Conservation (phyloP, 2,329 filamentous ascomycete species). For the Trichoderma afroharzianum region DNA sequence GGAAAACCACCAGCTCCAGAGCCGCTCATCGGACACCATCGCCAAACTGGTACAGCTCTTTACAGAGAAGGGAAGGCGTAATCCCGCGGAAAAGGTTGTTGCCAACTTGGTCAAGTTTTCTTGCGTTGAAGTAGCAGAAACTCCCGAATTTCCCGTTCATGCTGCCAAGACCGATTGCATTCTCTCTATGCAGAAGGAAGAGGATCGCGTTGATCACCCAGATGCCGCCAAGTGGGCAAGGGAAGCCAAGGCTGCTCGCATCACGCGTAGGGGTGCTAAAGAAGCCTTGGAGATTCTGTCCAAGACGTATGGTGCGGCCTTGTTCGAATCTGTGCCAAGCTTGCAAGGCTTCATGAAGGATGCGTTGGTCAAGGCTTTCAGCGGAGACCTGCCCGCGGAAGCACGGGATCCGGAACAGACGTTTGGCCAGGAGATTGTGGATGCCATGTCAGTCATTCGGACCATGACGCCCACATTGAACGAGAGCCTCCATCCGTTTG, state of each 20-base stretch:
- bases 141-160: slow-evolving; percentile 88
- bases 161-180: slow-evolving; percentile 74
- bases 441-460: slow-evolving; percentile 87
- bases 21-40: slow-evolving; percentile 79
- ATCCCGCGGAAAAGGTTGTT: slow-evolving; percentile 92
- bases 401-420: slow-evolving; percentile 70
- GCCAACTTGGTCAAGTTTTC: slow-evolving; percentile 96
- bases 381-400: slow-evolving; percentile 65
- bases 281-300: slow-evolving; percentile 88
- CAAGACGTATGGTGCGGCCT: slow-evolving; percentile 67
- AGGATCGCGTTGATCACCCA: slow-evolving; percentile 87
- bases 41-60: slow-evolving; percentile 83
- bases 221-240: slow-evolving; percentile 87
- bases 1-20: slow-evolving; percentile 84
- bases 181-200: slow-evolving; percentile 92
- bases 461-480: slow-evolving; percentile 91
- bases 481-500: slow-evolving; percentile 68
- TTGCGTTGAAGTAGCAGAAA: slow-evolving; percentile 95
- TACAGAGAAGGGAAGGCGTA: slow-evolving; percentile 72
- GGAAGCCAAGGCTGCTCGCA: slow-evolving; percentile 83
- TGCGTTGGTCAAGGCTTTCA: slow-evolving; percentile 72
- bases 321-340: slow-evolving; percentile 83
- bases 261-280: slow-evolving; percentile 89
- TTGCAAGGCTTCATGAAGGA: slow-evolving; percentile 76
- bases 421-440: slow-evolving; percentile 87